phyloP scores from a whole-genome alignment of 495 filamentous ascomycete genomes.

The Talaromyces ruber region DNA sequence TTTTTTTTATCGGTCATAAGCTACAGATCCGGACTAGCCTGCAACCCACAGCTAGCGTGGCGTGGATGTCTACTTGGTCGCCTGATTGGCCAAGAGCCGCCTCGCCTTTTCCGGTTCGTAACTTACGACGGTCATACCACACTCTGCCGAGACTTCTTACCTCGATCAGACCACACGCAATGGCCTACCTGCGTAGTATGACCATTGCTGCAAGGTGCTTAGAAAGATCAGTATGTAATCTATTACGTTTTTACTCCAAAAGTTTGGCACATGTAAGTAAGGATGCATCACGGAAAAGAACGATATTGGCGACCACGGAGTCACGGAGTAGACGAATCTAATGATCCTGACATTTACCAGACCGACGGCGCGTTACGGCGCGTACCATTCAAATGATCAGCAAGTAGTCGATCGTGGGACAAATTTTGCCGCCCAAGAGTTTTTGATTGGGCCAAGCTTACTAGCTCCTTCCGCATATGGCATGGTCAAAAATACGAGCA shows the following conservation, averaged over 20 bases:
- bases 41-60: background rate
- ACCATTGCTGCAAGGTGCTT: too few species aligned
- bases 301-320: too few species aligned
- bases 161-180: background rate
- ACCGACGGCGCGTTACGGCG: background rate
- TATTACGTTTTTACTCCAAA: background rate
- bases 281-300: too few species aligned
- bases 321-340: too few species aligned
- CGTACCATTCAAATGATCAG: background rate
- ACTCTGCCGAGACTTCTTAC: background rate
- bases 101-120: background rate
- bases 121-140: background rate
- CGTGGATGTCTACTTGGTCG: background rate
- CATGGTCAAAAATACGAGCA: background rate
- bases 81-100: background rate
- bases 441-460: background rate
- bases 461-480: background rate
- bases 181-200: background rate
- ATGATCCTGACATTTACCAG: background rate
- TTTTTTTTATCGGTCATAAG: background rate
- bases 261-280: background rate
- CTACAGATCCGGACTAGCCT: background rate
- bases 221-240: background rate
- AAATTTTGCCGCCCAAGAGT: background rate
- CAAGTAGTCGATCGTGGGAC: background rate